Evolutionary conservation across 176 grass and related monocot genomes (phyloP).

Genomic region (Oryza glumipatula): DNA sequence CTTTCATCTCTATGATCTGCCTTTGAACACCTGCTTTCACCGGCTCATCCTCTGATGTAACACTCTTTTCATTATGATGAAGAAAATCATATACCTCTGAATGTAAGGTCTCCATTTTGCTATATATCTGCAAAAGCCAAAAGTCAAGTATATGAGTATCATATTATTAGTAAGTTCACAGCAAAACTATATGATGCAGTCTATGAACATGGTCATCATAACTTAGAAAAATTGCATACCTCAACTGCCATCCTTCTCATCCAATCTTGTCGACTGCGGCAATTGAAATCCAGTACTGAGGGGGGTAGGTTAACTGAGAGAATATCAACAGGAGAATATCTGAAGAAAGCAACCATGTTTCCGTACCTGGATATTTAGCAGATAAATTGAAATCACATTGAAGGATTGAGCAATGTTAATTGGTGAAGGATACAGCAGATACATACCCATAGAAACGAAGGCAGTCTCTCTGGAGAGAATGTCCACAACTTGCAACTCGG

Average conservation of each 20-base stretch:
- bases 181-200: slow-evolving; percentile 6
- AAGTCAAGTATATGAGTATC: slow-evolving; percentile 35
- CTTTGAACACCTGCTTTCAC: slow-evolving; percentile 64
- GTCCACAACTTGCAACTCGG: slow-evolving; percentile 84
- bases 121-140: slow-evolving; percentile 65
- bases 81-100: slow-evolving; percentile 77
- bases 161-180: slow-evolving; percentile 10
- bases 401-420: slow-evolving; percentile 32
- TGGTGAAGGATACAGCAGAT: slow-evolving; percentile 20
- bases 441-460: slow-evolving; percentile 94
- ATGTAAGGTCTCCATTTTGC: slow-evolving; percentile 71
- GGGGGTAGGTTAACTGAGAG: slow-evolving; percentile 84
- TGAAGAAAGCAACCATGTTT: slow-evolving; percentile 92
- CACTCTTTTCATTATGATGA: slow-evolving; percentile 62
- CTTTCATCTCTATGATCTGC: slow-evolving; percentile 72
- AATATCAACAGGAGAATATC: slow-evolving; percentile 92
- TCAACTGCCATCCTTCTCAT: slow-evolving; percentile 68
- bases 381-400: slow-evolving; percentile 35
- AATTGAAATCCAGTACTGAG: slow-evolving; percentile 69
- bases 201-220: slow-evolving; percentile 29
- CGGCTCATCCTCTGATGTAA: slow-evolving; percentile 54
- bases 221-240: slow-evolving; percentile 55
- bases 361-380: slow-evolving; percentile 73
- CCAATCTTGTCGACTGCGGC: slow-evolving; percentile 64
- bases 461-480: slow-evolving; percentile 94